Conservation (phyloP, 305 asterid genomes). For the Rubia peregrina region DNA sequence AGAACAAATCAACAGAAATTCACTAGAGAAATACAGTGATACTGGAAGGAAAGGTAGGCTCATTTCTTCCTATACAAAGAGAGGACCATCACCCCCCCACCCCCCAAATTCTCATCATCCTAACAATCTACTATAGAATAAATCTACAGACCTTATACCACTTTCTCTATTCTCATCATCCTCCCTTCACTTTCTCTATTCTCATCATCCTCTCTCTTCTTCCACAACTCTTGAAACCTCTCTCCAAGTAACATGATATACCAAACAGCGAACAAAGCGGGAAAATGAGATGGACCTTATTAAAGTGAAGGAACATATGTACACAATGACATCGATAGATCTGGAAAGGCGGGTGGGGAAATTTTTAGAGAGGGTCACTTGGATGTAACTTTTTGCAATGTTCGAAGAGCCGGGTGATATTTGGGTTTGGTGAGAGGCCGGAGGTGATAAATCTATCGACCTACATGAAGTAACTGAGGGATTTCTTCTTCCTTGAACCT, state of each 20-base stretch:
- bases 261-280: constrained; percentile 1
- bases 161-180: not conserved
- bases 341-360: not conserved
- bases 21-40: not conserved
- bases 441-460: not conserved
- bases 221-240: not conserved
- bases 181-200: not conserved
- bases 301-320: constrained; percentile 16
- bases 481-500: constrained; percentile 67
- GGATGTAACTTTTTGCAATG: constrained; percentile 10
- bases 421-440: constrained; percentile 9
- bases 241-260: not conserved
- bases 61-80: not conserved
- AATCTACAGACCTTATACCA: not conserved
- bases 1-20: not conserved
- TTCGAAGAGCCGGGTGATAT: not conserved
- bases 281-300: constrained; percentile 21
- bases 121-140: not conserved
- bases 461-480: constrained; percentile 86
- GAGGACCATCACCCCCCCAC: too few relatives aligned
- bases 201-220: too few relatives aligned
- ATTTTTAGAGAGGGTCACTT: constrained; percentile 15
- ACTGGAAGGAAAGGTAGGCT: not conserved
- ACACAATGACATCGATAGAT: constrained; percentile 19
- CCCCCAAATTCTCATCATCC: not conserved